These are phyloP conservation scores for Yarrowia sp. DNA, from an alignment of 805 yeast genomes.

Conservation along the genomic window DNA sequence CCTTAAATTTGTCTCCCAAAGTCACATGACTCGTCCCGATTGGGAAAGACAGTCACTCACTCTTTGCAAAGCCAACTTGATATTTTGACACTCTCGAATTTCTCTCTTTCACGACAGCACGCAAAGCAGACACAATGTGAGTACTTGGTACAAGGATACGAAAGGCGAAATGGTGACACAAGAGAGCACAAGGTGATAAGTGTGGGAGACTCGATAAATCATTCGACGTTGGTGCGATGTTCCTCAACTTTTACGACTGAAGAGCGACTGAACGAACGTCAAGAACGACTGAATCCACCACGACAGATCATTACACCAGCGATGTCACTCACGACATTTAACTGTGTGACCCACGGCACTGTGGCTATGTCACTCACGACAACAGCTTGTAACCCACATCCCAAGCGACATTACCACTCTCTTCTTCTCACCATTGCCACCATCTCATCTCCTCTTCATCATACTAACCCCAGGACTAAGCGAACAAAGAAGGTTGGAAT, in stretches of 20 bases:
- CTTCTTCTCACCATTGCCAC: too few species aligned
- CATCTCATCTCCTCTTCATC: too few species aligned
- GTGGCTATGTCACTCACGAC: too few species aligned
- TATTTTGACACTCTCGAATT: slow-evolving; percentile 33
- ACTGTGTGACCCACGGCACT: too few species aligned
- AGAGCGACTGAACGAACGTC: background rate
- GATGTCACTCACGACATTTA: too few species aligned
- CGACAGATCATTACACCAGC: too few species aligned
- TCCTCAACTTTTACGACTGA: background rate
- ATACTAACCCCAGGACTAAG: slow-evolving; percentile 76
- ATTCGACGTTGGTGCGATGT: background rate
- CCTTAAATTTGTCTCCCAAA: background rate
- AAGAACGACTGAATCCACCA: too few species aligned
- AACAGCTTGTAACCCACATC: too few species aligned
- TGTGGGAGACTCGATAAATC: background rate
- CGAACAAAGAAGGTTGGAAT: slow-evolving; percentile 99
- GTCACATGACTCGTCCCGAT: slow-evolving; percentile 34
- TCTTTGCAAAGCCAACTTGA: slow-evolving; percentile 21
- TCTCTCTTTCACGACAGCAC: slow-evolving; percentile 38
- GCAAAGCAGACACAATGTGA: slow-evolving; percentile 38
- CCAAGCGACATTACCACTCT: background rate
- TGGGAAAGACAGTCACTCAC: slow-evolving; percentile 37
- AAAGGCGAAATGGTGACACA: background rate
- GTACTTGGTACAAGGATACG: slow-evolving; percentile 30
- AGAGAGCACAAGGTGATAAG: background rate